Evolutionary conservation across 805 yeast species (phyloP), one percentile per base, ranked within the genome.

Genomic region (Jamesozyma piceae): DNA sequence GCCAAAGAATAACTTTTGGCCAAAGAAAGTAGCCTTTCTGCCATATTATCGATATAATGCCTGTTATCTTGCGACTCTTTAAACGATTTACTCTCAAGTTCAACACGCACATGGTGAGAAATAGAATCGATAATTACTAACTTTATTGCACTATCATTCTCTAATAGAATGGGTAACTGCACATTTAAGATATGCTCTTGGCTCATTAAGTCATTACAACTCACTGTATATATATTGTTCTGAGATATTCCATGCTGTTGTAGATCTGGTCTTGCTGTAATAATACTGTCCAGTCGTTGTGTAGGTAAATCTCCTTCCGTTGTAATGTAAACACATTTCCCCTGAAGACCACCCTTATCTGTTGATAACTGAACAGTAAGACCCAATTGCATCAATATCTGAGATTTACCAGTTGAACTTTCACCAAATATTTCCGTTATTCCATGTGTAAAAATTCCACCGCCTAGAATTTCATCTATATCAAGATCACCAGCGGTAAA

Each of bases 331-430:
- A 88, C 74, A n/a, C 77, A 74, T 42, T 71, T 67, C 43, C 65
- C 60, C 15, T 64, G 69, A 8, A 75, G 46, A 0, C 84, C 83
- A 3, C 78, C 78, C 30, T 62, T 49, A 15, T 58, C 63, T 10
- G 21, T 37, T 0, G 80, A 72, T 9, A 74, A 50, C 49, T 80
- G 87, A 11, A 80, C 76, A 2, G 78, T 64, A 3, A 78, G 64
- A 2, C 82, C 69, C 40, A 88, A 52, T 49, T 82, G 90, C 65
- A 80, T 71, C 21, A 83, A 63, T 3, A 89, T 63, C 50, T 89
- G 94, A 0, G 96, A 80, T 54, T 90, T 90, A 0, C 96, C 97
- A 1, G 83, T 73, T 0, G 94, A 84, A 39, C 94, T 78, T 21
- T 81, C 82, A 0, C 97, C 97, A 51, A 78, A 79, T 3, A 90